Conservation (phyloP, 1,284 basidiomycete species). For the Earliella scabrosa region DNA sequence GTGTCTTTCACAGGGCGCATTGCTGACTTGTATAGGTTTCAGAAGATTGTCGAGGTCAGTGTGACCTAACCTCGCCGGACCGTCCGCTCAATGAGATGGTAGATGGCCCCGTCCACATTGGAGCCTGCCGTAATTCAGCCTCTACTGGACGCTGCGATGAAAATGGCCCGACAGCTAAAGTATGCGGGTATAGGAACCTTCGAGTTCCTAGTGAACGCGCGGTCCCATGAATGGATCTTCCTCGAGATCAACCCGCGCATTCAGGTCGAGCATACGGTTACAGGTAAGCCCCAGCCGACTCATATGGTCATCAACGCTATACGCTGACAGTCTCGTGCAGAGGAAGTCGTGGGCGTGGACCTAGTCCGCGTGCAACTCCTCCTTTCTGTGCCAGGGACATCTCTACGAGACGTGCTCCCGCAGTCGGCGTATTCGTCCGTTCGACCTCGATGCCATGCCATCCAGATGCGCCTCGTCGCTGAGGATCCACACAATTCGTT, state of each 20-base stretch:
- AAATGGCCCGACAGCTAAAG: conserved; percentile 19
- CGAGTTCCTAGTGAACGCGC: conserved; percentile 20
- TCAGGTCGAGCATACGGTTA: conserved; percentile 40
- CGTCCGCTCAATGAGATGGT: not conserved
- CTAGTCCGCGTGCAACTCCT: conserved; percentile 42
- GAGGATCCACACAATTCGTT: conserved; percentile 42
- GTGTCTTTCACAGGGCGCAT: not conserved
- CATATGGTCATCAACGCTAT: no score
- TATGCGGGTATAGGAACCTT: conserved; percentile 22
- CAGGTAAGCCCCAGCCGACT: conserved; percentile 32
- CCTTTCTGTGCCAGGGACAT: conserved; percentile 31
- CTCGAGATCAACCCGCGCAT: conserved; percentile 24
- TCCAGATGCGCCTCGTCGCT: conserved; percentile 45
- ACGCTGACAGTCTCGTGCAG: conserved; percentile 25
- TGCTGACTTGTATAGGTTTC: conserved; percentile 13
- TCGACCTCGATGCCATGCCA: conserved; percentile 32
- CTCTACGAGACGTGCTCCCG: conserved; percentile 9
- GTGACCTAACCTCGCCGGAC: no score
- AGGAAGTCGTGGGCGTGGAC: conserved; percentile 43
- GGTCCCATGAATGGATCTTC: conserved; percentile 18
- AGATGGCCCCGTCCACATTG: conserved; percentile 20
- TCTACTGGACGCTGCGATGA: conserved; percentile 16
- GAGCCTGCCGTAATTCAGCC: conserved; percentile 3
- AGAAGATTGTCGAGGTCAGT: conserved; percentile 22
- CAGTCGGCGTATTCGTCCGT: conserved; percentile 17